Conservation (phyloP, 169 alveolate genomes). For the Hepatocystis sp. region DNA sequence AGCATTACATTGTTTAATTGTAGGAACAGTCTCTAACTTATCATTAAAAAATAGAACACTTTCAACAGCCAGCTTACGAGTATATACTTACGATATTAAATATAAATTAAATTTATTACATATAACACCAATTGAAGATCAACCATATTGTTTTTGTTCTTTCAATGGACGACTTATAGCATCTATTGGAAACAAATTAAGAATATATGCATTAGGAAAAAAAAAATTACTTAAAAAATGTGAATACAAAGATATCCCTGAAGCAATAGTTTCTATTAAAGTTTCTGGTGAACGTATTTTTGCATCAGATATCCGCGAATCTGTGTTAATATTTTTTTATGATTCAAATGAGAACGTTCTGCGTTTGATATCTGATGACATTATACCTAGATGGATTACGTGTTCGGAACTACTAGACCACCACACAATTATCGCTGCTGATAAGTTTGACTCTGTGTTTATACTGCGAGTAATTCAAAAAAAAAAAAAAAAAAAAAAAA, state of each 20-base stretch:
- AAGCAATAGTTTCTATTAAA: slow-evolving; percentile 85
- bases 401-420: slow-evolving; percentile 95
- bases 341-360: slow-evolving; percentile 82
- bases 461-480: slow-evolving; percentile 65
- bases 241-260: slow-evolving; percentile 93
- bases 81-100: slow-evolving; percentile 82
- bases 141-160: slow-evolving; percentile 93
- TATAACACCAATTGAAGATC: slow-evolving; percentile 93
- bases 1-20: slow-evolving; percentile 90
- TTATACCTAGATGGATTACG: slow-evolving; percentile 96
- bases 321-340: slow-evolving; percentile 93
- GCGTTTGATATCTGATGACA: slow-evolving; percentile 91
- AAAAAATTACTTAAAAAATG: slow-evolving; percentile 96
- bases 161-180: slow-evolving; percentile 95
- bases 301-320: slow-evolving; percentile 95
- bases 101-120: slow-evolving; percentile 87
- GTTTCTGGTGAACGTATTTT: slow-evolving; percentile 92
- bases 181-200: slow-evolving; percentile 94
- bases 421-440: slow-evolving; percentile 92
- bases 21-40: slow-evolving; percentile 92
- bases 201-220: slow-evolving; percentile 98
- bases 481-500: no score
- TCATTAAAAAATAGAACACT: slow-evolving; percentile 46
- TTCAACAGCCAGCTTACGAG: slow-evolving; percentile 76
- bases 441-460: slow-evolving; percentile 82